Conservation (phyloP, 2,329 filamentous ascomycete species). For the Aspergillus glaucus region DNA sequence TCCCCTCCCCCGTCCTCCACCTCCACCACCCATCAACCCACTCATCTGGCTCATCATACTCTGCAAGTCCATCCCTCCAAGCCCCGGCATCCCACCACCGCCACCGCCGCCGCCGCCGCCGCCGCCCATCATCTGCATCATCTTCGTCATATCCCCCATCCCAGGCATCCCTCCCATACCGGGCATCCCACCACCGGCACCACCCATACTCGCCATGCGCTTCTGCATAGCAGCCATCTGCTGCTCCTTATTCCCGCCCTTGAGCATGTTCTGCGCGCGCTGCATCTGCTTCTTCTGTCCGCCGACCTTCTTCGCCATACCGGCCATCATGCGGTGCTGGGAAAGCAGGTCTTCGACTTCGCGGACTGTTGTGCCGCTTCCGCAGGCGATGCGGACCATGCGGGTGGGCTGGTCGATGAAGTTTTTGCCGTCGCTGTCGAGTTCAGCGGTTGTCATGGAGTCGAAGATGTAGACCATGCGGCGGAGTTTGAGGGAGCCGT, state of each 20-base stretch:
- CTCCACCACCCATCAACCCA: constrained; percentile 51
- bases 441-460: constrained; percentile 92
- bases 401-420: constrained; percentile 87
- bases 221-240: constrained; percentile 98
- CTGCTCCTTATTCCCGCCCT: constrained; percentile 82
- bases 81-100: constrained; percentile 58
- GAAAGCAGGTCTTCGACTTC: constrained; percentile 97
- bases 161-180: constrained; percentile 63
- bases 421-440: constrained; percentile 91
- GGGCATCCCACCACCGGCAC: constrained; percentile 55
- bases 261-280: constrained; percentile 82
- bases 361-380: constrained; percentile 80
- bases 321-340: constrained; percentile 97
- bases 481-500: constrained; percentile 86
- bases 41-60: constrained; percentile 73
- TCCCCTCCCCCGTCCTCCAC: constrained; percentile 28
- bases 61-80: constrained; percentile 55
- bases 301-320: constrained; percentile 99
- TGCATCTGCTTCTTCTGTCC: constrained; percentile 98
- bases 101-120: constrained; percentile 60
- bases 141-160: constrained; percentile 83
- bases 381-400: constrained; percentile 85
- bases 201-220: constrained; percentile 85
- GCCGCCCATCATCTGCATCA: constrained; percentile 86
- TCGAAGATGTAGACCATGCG: constrained; percentile 99